Conservation (phyloP, 2,329 filamentous ascomycete genomes). For the Arthrobotrys musiformis region DNA sequence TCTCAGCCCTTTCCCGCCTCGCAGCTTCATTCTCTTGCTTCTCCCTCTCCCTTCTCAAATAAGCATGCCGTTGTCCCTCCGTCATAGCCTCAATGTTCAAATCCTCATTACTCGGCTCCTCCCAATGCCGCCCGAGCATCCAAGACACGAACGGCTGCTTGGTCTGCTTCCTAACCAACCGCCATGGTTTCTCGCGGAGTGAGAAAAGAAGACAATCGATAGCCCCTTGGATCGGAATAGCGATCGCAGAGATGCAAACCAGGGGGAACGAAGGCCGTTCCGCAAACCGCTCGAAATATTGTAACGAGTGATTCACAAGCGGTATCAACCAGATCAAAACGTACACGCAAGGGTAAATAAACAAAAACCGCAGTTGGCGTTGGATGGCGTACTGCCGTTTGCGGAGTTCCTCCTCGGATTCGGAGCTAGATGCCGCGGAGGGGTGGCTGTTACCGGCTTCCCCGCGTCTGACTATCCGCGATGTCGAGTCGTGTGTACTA, state of each 20-base stretch:
- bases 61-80: slow-evolving; percentile 44
- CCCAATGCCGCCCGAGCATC: slow-evolving; percentile 37
- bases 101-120: slow-evolving; percentile 21
- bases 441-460: not conserved
- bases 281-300: slow-evolving; percentile 69
- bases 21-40: slow-evolving; percentile 37
- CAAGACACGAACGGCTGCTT: slow-evolving; percentile 44
- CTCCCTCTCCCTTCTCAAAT: slow-evolving; percentile 47
- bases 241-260: slow-evolving; percentile 69
- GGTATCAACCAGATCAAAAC: slow-evolving; percentile 77
- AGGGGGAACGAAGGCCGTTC: slow-evolving; percentile 70
- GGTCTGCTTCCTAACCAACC: slow-evolving; percentile 64
- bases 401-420: slow-evolving; percentile 45
- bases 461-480: slow-evolving; percentile 18
- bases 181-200: slow-evolving; percentile 77
- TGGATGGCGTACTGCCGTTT: slow-evolving; percentile 65
- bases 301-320: slow-evolving; percentile 73
- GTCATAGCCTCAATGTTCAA: slow-evolving; percentile 51
- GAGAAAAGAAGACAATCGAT: slow-evolving; percentile 76
- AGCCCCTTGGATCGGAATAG: slow-evolving; percentile 73
- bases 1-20: slow-evolving; percentile 22
- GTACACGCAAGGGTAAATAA: slow-evolving; percentile 80
- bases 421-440: not conserved
- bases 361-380: slow-evolving; percentile 76
- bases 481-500: slow-evolving; percentile 32